These are phyloP conservation scores for Trichosporon asahii DNA, from an alignment of 1,284 basidiomycete species.

Conservation along the genomic window DNA sequence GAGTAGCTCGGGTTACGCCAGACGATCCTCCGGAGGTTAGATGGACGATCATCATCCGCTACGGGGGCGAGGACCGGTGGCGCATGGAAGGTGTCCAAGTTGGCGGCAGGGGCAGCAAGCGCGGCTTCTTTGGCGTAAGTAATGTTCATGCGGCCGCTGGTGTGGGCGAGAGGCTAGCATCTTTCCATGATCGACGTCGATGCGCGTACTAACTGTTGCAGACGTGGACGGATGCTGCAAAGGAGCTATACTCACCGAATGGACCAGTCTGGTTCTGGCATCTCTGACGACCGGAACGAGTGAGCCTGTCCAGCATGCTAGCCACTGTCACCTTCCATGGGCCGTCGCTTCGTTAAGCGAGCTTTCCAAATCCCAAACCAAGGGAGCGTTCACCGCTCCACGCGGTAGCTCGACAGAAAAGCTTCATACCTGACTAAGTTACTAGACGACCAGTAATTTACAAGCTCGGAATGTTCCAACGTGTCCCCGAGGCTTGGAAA, in stretches of 20 bases:
- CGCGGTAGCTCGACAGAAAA: not conserved
- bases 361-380: not conserved
- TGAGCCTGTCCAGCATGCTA: not conserved
- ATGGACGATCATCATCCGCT: slow-evolving; percentile 45
- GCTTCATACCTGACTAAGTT: not conserved
- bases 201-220: slow-evolving; percentile 8
- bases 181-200: not conserved
- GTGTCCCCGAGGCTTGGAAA: not conserved
- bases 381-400: not conserved
- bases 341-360: not conserved
- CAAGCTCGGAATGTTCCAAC: not conserved
- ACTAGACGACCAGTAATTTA: not conserved
- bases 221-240: slow-evolving; percentile 41
- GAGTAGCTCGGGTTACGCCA: slow-evolving; percentile 39
- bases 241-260: slow-evolving; percentile 38
- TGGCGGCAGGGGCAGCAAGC: slow-evolving; percentile 36
- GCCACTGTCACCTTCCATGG: not conserved
- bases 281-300: not conserved
- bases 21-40: slow-evolving; percentile 45
- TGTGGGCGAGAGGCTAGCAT: not conserved
- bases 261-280: slow-evolving; percentile 46
- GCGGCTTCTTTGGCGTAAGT: slow-evolving; percentile 46
- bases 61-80: slow-evolving; percentile 37
- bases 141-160: not conserved
- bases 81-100: slow-evolving; percentile 36